Evolutionary conservation across 1,284 basidiomycete species (phyloP), one percentile per base, ranked within the genome.

Genomic region (Austroboletus novae-zelandiae): DNA sequence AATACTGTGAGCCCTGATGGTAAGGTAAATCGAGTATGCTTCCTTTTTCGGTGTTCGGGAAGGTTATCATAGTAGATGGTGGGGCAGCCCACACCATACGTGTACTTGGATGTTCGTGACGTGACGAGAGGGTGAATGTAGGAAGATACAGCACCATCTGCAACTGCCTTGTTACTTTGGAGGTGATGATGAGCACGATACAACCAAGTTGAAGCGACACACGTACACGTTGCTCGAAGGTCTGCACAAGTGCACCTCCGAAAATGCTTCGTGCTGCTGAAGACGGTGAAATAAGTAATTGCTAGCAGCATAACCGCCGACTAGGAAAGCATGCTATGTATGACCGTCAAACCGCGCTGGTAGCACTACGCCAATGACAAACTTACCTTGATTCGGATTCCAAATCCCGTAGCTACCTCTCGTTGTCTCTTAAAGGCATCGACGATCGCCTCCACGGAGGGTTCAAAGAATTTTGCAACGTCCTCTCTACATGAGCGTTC

Each of bases 121-220:
- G 71, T 67, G 14, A 81, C 79, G 14, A 69, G 69, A 40, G 74
- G 76, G 47, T 80, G 74, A 9, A 80, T 54, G 52, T 75, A 75
- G 55, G 73, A 80, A 2, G 73, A 76, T 9, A 81, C 66, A 0
- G 76, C 78, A 1, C 80, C 80, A 48, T 81, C 77, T 0, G 79
- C 74, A 4, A 81, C 80, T 1, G 78, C 79, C 57, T 81, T 81
- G 51, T 77, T 80, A n/a, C 79, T 80, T 35, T 31, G 44, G 7
- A 43, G 5, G 9, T 2, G 6, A 8, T 55, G 3, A 11, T 57
- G 35, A 67, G 53, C 3, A 27, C 8, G 0, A 40, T 27, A 9
- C 13, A 32, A 30, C 17, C 9, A 5, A 9, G 14, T 9, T 9
- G 17, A 9, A 20, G 5, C 20, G 17, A 1, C 1, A 11, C 7